Conservation (phyloP, 805 yeast species). For the Kuraishia borneana region DNA sequence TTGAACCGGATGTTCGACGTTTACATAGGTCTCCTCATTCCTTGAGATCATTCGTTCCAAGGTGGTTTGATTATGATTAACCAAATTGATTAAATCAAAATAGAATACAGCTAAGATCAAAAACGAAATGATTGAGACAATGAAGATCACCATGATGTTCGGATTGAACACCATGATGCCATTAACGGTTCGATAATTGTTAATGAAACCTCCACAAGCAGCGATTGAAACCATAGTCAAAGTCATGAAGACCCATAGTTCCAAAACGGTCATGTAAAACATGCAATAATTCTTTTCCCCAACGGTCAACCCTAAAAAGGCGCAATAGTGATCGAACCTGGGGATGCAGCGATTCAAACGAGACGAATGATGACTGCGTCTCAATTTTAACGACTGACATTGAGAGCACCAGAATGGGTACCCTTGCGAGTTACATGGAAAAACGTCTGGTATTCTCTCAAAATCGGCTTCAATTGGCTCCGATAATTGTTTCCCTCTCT, state of each 20-base stretch:
- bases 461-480: constrained; percentile 6
- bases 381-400: constrained; percentile 55
- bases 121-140: constrained; percentile 32
- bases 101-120: constrained; percentile 30
- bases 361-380: constrained; percentile 62
- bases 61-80: not conserved
- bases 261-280: constrained; percentile 42
- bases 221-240: constrained; percentile 26
- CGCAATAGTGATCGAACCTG: constrained; percentile 75
- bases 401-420: constrained; percentile 65
- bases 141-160: constrained; percentile 36
- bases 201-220: constrained; percentile 17
- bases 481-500: not conserved
- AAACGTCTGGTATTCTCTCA: constrained; percentile 41
- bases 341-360: constrained; percentile 48
- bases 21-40: too few relatives aligned
- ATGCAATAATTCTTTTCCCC: constrained; percentile 55
- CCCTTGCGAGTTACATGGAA: constrained; percentile 63
- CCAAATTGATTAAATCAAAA: not conserved
- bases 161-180: constrained; percentile 24
- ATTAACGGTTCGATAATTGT: constrained; percentile 11
- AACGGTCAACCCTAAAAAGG: constrained; percentile 63
- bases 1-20: constrained; percentile 21
- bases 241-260: constrained; percentile 25
- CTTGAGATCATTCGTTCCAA: constrained; percentile 9